Conservation (phyloP, 192 early-diverging fungal genomes). For the Pilaira anomala region DNA sequence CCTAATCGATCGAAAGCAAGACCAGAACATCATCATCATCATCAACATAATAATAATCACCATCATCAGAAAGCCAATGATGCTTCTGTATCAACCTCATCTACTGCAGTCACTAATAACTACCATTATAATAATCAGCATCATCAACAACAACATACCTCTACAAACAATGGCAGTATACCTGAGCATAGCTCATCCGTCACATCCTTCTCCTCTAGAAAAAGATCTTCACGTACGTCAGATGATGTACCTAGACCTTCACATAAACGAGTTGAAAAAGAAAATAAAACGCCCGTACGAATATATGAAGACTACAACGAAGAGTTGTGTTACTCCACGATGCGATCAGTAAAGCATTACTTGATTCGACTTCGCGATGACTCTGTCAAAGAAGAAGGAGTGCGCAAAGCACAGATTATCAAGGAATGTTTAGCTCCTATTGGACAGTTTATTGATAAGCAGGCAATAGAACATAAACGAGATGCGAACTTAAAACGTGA, state of each 20-base stretch:
- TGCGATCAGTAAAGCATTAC: conserved; percentile 63
- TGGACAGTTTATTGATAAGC: conserved; percentile 52
- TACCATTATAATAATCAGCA: no score
- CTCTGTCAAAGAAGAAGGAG: conserved; percentile 30
- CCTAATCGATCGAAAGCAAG: background rate
- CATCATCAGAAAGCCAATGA: background rate
- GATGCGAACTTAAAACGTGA: conserved; percentile 42
- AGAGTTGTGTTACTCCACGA: conserved; percentile 32
- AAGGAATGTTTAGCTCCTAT: conserved; percentile 51
- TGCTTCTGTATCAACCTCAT: background rate
- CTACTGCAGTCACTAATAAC: no score
- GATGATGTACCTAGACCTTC: background rate
- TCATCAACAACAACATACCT: background rate
- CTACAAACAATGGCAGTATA: no score
- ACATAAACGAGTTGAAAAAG: background rate
- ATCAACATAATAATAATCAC: background rate
- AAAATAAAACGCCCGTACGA: background rate
- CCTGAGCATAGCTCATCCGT: no score
- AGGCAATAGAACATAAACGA: conserved; percentile 29
- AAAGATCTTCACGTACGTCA: background rate
- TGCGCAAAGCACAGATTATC: conserved; percentile 45
- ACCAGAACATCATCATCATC: no score
- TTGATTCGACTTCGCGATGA: conserved; percentile 53
- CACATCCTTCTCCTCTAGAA: no score
- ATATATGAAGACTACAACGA: background rate